Base-by-base conservation (phyloP, 371 early-diverging fungal genomes). In the Blakeslea trispora region DNA sequence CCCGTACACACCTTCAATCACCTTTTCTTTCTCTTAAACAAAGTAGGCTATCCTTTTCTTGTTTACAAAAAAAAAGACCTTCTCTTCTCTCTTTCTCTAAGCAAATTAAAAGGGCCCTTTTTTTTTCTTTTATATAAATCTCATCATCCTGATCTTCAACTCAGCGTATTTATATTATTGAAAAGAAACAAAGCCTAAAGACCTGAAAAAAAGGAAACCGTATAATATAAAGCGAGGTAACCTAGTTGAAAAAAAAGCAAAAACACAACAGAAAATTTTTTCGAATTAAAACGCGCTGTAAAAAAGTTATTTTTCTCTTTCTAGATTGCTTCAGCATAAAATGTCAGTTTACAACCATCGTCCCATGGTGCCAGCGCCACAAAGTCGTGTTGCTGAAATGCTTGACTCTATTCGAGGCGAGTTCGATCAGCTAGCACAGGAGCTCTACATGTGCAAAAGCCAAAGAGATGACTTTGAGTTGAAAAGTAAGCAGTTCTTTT, bases 391-490 rank as follows among this genome's bases (percentile, higher is more conserved):
- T 53, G 79, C 81, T 21, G 95, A 95, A 68, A 83, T 94, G 65
- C 69, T 95, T 50, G 97, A 96, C 50, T 81, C 92, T 37, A 78
- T 95, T 59, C 86, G 86, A 55, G 75, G 66, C 37, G 97, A 96
- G 71, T 93, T 88, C 57, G 95, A 95, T 57, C 81, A 71, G 57
- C 70, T 91, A 45, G 80, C 81, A 31, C 91, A 93, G 70, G 97
- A 96, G 59, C 77, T 85, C 6, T 79, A 84, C 54, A 68, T 84
- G 28, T 87, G 73, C 71, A 90, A 90, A 69, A 75, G 82, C 28
- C 92, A 94, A 71, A 77, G 92, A 50, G 95, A 95, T 63, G 96
- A 94, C 50, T 86, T 87, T 65, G 97, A 95, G 68, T 91, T 91
- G 59, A 90, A 93, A 73, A 81, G 94, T 93, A 86, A 71, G 83